Evolutionary conservation across 805 yeast genomes (phyloP).

Genomic region (Candida tibetensis): DNA sequence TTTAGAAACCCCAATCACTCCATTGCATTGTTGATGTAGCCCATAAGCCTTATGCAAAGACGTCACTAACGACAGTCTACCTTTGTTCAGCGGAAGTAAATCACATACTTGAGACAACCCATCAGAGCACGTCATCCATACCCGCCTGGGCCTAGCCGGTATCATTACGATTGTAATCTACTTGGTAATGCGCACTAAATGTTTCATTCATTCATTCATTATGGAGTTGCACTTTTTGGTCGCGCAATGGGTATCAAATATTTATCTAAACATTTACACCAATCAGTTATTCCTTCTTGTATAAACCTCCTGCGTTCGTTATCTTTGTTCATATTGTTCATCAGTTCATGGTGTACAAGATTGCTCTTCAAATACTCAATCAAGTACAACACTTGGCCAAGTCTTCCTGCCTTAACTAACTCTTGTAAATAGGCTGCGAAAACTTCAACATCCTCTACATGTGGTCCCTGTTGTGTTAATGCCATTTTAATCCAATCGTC

Average conservation of each 20-base stretch:
- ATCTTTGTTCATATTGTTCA: slow-evolving; percentile 1
- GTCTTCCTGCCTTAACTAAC: slow-evolving; percentile 15
- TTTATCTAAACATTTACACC: slow-evolving; percentile 11
- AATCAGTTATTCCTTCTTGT: slow-evolving; percentile 18
- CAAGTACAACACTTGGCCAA: slow-evolving; percentile 18
- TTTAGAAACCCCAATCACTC: slow-evolving; percentile 18
- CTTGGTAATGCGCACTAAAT: too few relatives aligned
- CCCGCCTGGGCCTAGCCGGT: slow-evolving; percentile 10
- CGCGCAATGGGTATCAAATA: not conserved
- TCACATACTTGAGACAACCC: slow-evolving; percentile 30
- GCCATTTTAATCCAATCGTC: slow-evolving; percentile 28
- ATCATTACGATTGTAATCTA: too few relatives aligned
- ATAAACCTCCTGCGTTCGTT: slow-evolving; percentile 1
- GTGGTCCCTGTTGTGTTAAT: slow-evolving; percentile 34
- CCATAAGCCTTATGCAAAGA: slow-evolving; percentile 42
- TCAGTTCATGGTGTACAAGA: slow-evolving; percentile 8
- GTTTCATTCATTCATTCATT: too few relatives aligned
- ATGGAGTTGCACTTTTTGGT: slow-evolving; percentile 5
- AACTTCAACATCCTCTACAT: slow-evolving; percentile 26
- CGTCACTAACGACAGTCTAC: slow-evolving; percentile 46
- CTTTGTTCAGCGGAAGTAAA: slow-evolving; percentile 51
- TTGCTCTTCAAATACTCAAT: slow-evolving; percentile 10
- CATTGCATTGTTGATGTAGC: slow-evolving; percentile 25
- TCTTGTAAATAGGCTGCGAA: slow-evolving; percentile 18
- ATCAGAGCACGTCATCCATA: slow-evolving; percentile 21